Base-by-base conservation (phyloP, 2,329 filamentous ascomycete species). In the Diaporthe sp. region DNA sequence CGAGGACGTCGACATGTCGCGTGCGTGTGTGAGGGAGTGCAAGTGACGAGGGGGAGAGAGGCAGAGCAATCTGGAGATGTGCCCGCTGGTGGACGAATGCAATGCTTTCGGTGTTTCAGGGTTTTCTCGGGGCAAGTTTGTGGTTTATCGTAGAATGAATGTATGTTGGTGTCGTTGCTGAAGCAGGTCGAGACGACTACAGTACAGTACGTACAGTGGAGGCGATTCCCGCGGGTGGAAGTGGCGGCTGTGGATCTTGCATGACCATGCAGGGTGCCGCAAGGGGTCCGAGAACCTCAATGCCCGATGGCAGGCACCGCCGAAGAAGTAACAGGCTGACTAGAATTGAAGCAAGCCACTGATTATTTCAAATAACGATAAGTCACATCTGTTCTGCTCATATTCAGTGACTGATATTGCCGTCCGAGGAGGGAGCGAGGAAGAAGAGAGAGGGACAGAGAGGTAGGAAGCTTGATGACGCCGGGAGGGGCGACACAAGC, bases 1-100 rank as follows among this genome's bases (percentile, higher is more conserved):
- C 60, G 75, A 76, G 25, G 74, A 71, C 47, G 82, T 78, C 64
- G 86, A 84, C 54, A 70, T 60, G 60, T 74, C 38, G 67, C 38
- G 66, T 76, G 60, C 30, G 60, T 30, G 6, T 38, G 25, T 19
- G 38, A 15, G n/a, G 10, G n/a, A n/a, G n/a, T n/a, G n/a, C n/a
- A n/a, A n/a, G n/a, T n/a, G n/a, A n/a, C n/a, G 19, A 40, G n/a
- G n/a, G 35, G 19, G n/a, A n/a, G 28, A 30, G 35, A 7, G 25
- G 54, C 33, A 50, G 38, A n/a, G 52, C 60, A 19, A 42, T 42
- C 19, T 40, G 54, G 13, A 70, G 17, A 35, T 42, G 38, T 42
- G 19, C 15, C 38, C 25, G 40, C 54, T 35, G 13, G 38, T 58
- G 25, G 9, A 35, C 7, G 17, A 17, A 19, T 17, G 52, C 22